phyloP scores from a whole-genome alignment of 495 filamentous ascomycete genomes.

The Aspergillus cavernicola region DNA sequence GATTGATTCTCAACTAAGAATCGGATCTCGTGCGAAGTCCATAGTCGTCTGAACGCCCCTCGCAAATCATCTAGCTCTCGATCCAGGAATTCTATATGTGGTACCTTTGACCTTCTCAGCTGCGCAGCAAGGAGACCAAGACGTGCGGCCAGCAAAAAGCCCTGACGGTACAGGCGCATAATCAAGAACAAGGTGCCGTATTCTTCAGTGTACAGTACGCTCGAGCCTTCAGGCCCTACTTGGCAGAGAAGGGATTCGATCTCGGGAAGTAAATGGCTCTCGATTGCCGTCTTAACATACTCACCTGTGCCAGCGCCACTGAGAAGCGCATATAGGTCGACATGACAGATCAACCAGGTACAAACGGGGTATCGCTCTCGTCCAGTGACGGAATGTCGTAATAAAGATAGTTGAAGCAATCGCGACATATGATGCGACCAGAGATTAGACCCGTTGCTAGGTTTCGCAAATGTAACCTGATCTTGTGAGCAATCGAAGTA shows the following conservation, averaged over 20 bases:
- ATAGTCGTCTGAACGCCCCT: slow-evolving; percentile 36
- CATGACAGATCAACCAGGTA: slow-evolving; percentile 53
- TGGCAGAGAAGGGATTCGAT: slow-evolving; percentile 34
- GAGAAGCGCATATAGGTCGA: slow-evolving; percentile 55
- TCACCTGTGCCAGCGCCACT: slow-evolving; percentile 50
- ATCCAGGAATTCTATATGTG: slow-evolving; percentile 18
- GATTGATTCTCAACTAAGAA: slow-evolving; percentile 36
- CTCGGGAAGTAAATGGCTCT: slow-evolving; percentile 47
- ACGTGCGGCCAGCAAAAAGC: slow-evolving; percentile 36
- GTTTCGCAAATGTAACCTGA: slow-evolving; percentile 46
- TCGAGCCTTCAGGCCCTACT: slow-evolving; percentile 21
- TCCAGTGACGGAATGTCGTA: slow-evolving; percentile 42
- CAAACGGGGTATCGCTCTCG: slow-evolving; percentile 50
- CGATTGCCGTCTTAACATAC: slow-evolving; percentile 45
- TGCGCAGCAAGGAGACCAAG: slow-evolving; percentile 41
- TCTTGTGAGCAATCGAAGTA: neutral
- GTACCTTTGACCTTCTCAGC: slow-evolving; percentile 26
- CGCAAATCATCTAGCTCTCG: slow-evolving; percentile 32
- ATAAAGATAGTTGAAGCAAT: slow-evolving; percentile 47
- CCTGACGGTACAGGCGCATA: slow-evolving; percentile 44
- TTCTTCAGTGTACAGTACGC: slow-evolving; percentile 34
- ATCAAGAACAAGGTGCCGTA: slow-evolving; percentile 37
- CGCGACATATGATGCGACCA: slow-evolving; percentile 56
- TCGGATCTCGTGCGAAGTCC: slow-evolving; percentile 36
- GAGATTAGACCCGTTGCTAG: slow-evolving; percentile 40